phyloP scores from a whole-genome alignment of 2,329 filamentous ascomycete species.

The Ceratocystis cacaofunesta region DNA sequence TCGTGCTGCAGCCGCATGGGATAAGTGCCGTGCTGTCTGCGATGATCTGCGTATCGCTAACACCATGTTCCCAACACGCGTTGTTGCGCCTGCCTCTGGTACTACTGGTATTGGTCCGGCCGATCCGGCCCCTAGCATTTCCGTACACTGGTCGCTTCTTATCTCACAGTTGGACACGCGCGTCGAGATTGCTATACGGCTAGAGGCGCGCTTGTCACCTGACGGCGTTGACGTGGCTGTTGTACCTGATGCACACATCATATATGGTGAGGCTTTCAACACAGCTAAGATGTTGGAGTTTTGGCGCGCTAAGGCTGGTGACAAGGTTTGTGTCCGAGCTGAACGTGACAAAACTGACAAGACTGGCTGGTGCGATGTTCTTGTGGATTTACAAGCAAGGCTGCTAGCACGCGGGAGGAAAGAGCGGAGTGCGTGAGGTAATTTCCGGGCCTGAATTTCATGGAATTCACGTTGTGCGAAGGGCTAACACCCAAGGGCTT shows the following conservation, averaged over 20 bases:
- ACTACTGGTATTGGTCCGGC: background rate
- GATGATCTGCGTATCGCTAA: constrained; percentile 47
- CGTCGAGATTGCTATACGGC: constrained; percentile 45
- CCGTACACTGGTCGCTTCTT: constrained; percentile 46
- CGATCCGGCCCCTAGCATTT: constrained; percentile 36
- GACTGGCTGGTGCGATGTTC: constrained; percentile 37
- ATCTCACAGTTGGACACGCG: constrained; percentile 52
- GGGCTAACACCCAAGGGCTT: background rate
- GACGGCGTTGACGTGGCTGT: constrained; percentile 42
- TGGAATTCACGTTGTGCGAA: constrained; percentile 9
- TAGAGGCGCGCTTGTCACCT: constrained; percentile 33
- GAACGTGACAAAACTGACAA: constrained; percentile 24
- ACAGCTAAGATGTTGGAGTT: constrained; percentile 58
- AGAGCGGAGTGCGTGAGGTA: constrained; percentile 20
- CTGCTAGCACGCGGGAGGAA: constrained; percentile 42
- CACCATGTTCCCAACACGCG: constrained; percentile 48
- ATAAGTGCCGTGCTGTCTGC: constrained; percentile 43
- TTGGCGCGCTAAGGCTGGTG: constrained; percentile 27
- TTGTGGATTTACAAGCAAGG: constrained; percentile 40
- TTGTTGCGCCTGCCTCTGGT: constrained; percentile 24
- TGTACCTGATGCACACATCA: constrained; percentile 41
- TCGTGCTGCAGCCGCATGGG: constrained; percentile 50
- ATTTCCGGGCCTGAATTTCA: background rate
- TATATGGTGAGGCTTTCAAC: constrained; percentile 69
- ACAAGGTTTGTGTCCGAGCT: background rate